These are phyloP conservation scores for Delitschia confertaspora DNA, from an alignment of 495 filamentous ascomycete species.

Conservation along the genomic window DNA sequence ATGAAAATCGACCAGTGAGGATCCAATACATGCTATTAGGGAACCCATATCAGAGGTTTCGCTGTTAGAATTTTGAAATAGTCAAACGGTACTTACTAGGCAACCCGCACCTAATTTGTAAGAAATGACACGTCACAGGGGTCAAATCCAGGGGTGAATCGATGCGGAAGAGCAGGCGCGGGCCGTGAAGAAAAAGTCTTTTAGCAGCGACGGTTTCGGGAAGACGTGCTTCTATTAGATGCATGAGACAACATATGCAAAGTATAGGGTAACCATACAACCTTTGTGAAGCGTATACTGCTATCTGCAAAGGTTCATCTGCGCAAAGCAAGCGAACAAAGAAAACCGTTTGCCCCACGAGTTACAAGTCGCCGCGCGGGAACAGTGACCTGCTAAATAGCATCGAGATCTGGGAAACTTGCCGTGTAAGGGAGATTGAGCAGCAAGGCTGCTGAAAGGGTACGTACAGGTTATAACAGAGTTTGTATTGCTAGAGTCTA, in stretches of 20 bases:
- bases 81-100: too few species aligned
- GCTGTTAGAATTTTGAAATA: too few species aligned
- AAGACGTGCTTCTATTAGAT: constrained; percentile 20
- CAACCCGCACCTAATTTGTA: too few species aligned
- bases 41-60: too few species aligned
- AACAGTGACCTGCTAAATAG: constrained; percentile 35
- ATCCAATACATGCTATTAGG: too few species aligned
- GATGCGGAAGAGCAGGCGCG: constrained; percentile 36
- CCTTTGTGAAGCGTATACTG: neutral
- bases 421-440: too few species aligned
- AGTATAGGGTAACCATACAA: constrained; percentile 19
- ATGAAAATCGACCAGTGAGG: too few species aligned
- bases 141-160: constrained; percentile 30
- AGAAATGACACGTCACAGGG: too few species aligned
- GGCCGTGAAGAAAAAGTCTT: constrained; percentile 38
- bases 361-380: constrained; percentile 37
- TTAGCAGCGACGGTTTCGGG: constrained; percentile 6
- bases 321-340: constrained; percentile 39
- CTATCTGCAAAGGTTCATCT: constrained; percentile 41
- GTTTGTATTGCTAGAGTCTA: too few species aligned
- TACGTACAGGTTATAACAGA: too few species aligned
- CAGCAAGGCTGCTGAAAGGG: too few species aligned
- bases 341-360: constrained; percentile 38
- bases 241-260: constrained; percentile 19
- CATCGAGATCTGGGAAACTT: constrained; percentile 42